Conservation (phyloP, 1,284 basidiomycete genomes). For the Austroboletus olivaceoglutinosus region DNA sequence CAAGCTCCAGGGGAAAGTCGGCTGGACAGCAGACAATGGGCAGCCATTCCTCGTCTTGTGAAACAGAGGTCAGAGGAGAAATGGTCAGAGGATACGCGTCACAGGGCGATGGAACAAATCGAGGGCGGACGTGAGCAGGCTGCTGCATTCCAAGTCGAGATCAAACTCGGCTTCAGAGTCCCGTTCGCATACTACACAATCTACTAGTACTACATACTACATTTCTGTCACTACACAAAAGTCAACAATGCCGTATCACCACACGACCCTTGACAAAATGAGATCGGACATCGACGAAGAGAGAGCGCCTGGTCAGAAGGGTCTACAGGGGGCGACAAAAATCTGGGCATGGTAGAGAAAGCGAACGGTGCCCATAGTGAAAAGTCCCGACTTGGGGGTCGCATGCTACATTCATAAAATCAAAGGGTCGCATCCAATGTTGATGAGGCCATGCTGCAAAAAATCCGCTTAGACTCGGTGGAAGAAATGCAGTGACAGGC, state of each 20-base stretch:
- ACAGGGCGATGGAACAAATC: conserved; percentile 25
- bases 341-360: conserved; percentile 17
- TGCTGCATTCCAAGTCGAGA: conserved; percentile 13
- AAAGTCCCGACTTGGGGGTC: conserved; percentile 1
- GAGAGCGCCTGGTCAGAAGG: conserved; percentile 24
- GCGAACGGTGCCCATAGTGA: conserved; percentile 13
- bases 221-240: conserved; percentile 3
- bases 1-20: conserved; percentile 44
- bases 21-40: conserved; percentile 43
- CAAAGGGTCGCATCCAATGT: conserved; percentile 26
- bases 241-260: conserved; percentile 6
- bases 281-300: conserved; percentile 25
- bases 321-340: conserved; percentile 15
- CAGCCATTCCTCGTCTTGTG: conserved; percentile 25
- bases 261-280: conserved; percentile 23
- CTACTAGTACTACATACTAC: conserved; percentile 8
- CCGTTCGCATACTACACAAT: conserved; percentile 17
- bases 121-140: too few species aligned
- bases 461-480: background rate
- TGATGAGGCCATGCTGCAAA: conserved; percentile 24
- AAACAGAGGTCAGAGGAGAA: conserved; percentile 6
- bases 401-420: conserved; percentile 1
- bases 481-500: background rate
- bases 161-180: conserved; percentile 7
- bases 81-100: conserved; percentile 4